A percentile compares a stretch with the other conserved stretches of the same genome.
Conservation (phyloP, 805 yeast genomes). For the Nakazawaea peltata region DNA sequence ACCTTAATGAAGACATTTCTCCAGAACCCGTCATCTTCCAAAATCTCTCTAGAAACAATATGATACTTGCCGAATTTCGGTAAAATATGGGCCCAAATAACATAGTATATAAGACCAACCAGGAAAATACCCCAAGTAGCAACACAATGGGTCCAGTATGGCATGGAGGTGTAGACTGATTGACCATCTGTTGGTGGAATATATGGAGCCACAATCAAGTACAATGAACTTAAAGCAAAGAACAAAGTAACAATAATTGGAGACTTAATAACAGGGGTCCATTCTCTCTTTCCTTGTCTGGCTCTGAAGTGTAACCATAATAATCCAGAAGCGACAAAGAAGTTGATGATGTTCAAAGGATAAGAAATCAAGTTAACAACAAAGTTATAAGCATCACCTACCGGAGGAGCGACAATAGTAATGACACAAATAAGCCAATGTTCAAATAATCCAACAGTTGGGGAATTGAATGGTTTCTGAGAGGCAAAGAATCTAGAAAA, state of each 20-base stretch:
- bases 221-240: conserved; percentile 58
- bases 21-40: conserved; percentile 65
- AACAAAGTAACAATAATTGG: conserved; percentile 54
- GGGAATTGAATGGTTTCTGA: conserved; percentile 66
- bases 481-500: conserved; percentile 64
- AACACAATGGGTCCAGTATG: conserved; percentile 74
- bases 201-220: conserved; percentile 70
- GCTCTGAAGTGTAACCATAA: conserved; percentile 48
- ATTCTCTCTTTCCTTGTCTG: conserved; percentile 38
- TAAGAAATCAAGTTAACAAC: conserved; percentile 73
- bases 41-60: conserved; percentile 41
- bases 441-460: conserved; percentile 63
- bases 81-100: conserved; percentile 49
- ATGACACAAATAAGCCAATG: conserved; percentile 72
- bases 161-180: conserved; percentile 59
- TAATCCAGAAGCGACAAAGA: conserved; percentile 55
- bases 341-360: conserved; percentile 71
- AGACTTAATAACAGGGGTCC: conserved; percentile 47
- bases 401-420: conserved; percentile 73
- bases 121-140: conserved; percentile 74
- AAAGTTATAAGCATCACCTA: conserved; percentile 83
- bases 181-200: conserved; percentile 65
- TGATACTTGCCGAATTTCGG: conserved; percentile 50
- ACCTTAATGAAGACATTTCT: conserved; percentile 46
- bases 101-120: conserved; percentile 59